These are phyloP conservation scores for Starmerella floris DNA, from an alignment of 805 yeast species.

Conservation along the genomic window DNA sequence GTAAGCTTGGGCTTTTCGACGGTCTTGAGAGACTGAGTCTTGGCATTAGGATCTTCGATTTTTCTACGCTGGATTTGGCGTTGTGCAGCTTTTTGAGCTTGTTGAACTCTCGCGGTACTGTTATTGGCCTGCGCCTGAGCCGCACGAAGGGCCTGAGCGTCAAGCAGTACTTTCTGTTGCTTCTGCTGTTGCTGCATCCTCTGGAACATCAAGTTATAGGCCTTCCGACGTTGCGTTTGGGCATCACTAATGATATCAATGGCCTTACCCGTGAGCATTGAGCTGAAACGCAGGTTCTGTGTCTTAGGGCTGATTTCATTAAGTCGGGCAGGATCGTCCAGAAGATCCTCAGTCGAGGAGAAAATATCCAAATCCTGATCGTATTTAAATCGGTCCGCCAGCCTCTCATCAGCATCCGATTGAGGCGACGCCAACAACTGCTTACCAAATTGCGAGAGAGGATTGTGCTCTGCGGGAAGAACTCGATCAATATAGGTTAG, in stretches of 20 bases:
- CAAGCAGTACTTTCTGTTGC: conserved; percentile 25
- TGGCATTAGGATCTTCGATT: too few relatives aligned
- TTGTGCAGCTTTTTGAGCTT: conserved; percentile 13
- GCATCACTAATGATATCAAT: conserved; percentile 69
- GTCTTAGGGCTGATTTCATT: conserved; percentile 76
- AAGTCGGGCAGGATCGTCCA: conserved; percentile 67
- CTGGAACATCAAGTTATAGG: conserved; percentile 28
- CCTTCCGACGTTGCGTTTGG: conserved; percentile 55
- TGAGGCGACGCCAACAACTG: conserved; percentile 22
- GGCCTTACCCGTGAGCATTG: conserved; percentile 78
- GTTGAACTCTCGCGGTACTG: conserved; percentile 7
- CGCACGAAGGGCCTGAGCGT: conserved; percentile 25
- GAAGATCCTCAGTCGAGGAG: conserved; percentile 14
- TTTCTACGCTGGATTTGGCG: conserved; percentile 17
- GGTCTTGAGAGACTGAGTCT: too few relatives aligned
- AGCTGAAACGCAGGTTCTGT: conserved; percentile 79
- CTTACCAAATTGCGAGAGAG: conserved; percentile 5
- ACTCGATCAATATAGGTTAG: conserved; percentile 11
- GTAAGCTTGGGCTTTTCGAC: too few relatives aligned
- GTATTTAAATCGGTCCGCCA: conserved; percentile 53
- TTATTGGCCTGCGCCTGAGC: conserved; percentile 19
- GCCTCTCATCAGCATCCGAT: conserved; percentile 26
- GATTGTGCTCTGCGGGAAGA: conserved; percentile 1
- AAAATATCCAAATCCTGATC: conserved; percentile 38
- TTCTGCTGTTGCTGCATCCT: conserved; percentile 28